Evolutionary conservation across 495 filamentous ascomycete genomes (phyloP).

Genomic region (Penicillium antarcticum): DNA sequence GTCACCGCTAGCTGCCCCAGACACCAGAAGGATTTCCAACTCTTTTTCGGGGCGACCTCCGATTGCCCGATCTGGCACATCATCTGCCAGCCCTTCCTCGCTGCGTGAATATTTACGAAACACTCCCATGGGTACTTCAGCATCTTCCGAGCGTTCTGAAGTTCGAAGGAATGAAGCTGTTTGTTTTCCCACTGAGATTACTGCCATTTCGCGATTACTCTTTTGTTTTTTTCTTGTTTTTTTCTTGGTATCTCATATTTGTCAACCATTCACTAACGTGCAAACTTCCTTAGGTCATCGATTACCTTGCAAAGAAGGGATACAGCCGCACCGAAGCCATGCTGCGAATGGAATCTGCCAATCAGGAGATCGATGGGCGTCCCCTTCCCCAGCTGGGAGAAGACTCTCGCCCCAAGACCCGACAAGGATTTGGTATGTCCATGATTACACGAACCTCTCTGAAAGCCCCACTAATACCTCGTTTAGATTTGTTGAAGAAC

Average conservation of each 20-base stretch:
- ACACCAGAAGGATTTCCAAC: no score
- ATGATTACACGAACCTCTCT: neutral
- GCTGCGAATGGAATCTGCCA: conserved; percentile 84
- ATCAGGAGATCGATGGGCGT: conserved; percentile 71
- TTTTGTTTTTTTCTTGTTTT: neutral
- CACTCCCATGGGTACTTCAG: no score
- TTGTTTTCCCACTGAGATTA: no score
- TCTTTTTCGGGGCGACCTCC: no score
- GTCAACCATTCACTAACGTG: conserved; percentile 6
- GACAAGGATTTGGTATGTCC: conserved; percentile 61
- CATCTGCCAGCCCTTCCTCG: no score
- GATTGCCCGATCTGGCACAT: no score
- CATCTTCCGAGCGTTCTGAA: no score
- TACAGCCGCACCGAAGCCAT: conserved; percentile 91
- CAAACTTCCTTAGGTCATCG: conserved; percentile 66
- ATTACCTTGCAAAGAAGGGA: conserved; percentile 94
- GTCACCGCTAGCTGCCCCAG: no score
- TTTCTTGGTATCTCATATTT: conserved; percentile 1
- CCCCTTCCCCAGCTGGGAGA: conserved; percentile 66
- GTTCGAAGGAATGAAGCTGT: no score
- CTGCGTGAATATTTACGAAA: no score
- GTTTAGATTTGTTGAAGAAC: conserved; percentile 59
- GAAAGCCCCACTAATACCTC: conserved; percentile 7
- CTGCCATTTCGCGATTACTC: neutral
- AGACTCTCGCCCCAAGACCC: conserved; percentile 69